Evolutionary conservation across 257 asterid genomes (phyloP).

Genomic region (Jacaranda copaia): DNA sequence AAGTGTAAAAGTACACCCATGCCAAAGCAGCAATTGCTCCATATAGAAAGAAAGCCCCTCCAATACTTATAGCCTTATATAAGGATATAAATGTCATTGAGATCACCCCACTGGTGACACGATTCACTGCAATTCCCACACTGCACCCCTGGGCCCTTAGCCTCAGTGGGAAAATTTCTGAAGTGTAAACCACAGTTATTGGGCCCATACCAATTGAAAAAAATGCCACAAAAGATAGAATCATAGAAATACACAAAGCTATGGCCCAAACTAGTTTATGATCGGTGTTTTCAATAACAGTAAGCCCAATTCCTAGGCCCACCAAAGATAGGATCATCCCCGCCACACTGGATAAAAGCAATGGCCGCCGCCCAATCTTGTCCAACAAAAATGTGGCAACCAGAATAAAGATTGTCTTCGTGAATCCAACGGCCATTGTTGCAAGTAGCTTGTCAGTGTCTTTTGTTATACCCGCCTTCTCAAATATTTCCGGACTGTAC

Average conservation of each 20-base stretch:
- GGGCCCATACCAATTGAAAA: constrained; percentile 85
- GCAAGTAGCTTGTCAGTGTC: constrained; percentile 58
- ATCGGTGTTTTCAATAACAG: constrained; percentile 43
- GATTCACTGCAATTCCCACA: constrained; percentile 63
- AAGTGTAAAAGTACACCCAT: constrained; percentile 51
- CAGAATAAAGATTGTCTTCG: constrained; percentile 69
- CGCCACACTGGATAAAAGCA: constrained; percentile 67
- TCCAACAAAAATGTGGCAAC: constrained; percentile 80
- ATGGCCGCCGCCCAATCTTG: constrained; percentile 71
- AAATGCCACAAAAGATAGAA: constrained; percentile 61
- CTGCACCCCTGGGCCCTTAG: constrained; percentile 79
- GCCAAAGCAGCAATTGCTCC: constrained; percentile 54
- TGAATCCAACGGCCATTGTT: constrained; percentile 77
- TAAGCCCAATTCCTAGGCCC: constrained; percentile 54
- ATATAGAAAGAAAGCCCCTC: constrained; percentile 69
- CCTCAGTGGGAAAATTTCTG: constrained; percentile 69
- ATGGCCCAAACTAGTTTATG: constrained; percentile 55
- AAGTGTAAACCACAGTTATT: constrained; percentile 77
- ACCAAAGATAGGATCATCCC: constrained; percentile 61
- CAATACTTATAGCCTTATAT: constrained; percentile 42
- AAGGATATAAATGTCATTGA: constrained; percentile 75
- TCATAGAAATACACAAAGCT: constrained; percentile 39
- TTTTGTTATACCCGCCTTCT: constrained; percentile 54
- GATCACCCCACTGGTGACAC: constrained; percentile 64
- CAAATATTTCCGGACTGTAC: constrained; percentile 70